phyloP scores from a whole-genome alignment of 31 red algal genomes.

The Odonthalia washingtoniensis region DNA sequence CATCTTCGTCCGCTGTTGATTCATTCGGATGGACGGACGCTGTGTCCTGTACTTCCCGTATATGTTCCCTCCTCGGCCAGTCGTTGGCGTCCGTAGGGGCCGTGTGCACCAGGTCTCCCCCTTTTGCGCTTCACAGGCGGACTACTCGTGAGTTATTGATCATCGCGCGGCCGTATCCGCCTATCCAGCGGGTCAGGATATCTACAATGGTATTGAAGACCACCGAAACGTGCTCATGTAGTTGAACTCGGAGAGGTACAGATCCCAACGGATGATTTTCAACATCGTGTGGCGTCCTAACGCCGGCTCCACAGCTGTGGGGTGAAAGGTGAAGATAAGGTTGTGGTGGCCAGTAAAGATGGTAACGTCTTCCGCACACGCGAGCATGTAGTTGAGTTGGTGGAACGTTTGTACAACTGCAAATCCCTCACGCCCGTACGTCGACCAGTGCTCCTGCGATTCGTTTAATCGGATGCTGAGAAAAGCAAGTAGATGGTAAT shows the following conservation, averaged over 20 bases:
- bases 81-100: constrained; percentile 4
- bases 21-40: not conserved
- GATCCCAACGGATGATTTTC: constrained; percentile 41
- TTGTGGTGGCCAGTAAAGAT: constrained; percentile 31
- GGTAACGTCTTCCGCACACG: not conserved
- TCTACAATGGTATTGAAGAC: constrained; percentile 35
- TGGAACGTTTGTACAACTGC: not conserved
- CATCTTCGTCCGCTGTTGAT: not conserved
- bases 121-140: not conserved
- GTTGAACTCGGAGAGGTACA: constrained; percentile 31
- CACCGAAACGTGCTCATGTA: constrained; percentile 50
- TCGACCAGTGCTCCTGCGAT: not conserved
- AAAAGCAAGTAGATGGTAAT: not conserved
- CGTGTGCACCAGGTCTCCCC: not conserved
- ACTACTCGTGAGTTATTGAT: not conserved
- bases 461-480: not conserved
- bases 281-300: constrained; percentile 24
- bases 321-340: constrained; percentile 25
- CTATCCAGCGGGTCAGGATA: constrained; percentile 55
- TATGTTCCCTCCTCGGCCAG: constrained; percentile 32
- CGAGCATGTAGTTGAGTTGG: constrained; percentile 15
- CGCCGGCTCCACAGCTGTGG: constrained; percentile 9
- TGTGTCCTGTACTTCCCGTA: constrained; percentile 1
- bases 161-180: constrained; percentile 12
- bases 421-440: not conserved